Conservation (phyloP, 805 yeast species). For the Spathaspora girioi region DNA sequence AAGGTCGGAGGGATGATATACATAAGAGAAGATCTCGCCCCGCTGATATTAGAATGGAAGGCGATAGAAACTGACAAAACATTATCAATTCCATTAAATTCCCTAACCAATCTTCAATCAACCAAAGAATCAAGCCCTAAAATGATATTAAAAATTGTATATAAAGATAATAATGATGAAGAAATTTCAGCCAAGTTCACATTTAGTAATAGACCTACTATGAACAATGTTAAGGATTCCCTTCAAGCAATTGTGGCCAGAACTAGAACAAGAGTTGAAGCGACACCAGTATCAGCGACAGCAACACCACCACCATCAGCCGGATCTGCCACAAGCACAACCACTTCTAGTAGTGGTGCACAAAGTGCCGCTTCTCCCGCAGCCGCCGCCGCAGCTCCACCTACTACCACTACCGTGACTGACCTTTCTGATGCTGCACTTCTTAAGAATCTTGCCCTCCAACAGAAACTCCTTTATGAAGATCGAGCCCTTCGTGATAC, state of each 20-base stretch:
- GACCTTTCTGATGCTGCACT: conserved; percentile 42
- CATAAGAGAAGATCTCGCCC: conserved; percentile 39
- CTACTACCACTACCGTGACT: conserved; percentile 8
- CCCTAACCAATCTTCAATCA: conserved; percentile 53
- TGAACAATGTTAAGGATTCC: conserved; percentile 69
- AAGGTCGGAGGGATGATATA: conserved; percentile 39
- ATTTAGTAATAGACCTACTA: conserved; percentile 68
- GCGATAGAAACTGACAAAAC: conserved; percentile 37
- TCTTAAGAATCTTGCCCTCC: conserved; percentile 69
- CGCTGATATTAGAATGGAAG: conserved; percentile 39
- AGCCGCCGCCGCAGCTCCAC: conserved; percentile 8
- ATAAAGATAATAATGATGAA: conserved; percentile 29
- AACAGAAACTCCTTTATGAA: conserved; percentile 69
- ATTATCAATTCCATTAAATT: conserved; percentile 32
- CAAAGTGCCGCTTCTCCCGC: conserved; percentile 10
- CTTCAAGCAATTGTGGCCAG: conserved; percentile 68
- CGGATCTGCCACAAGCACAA: conserved; percentile 9
- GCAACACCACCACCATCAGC: conserved; percentile 7
- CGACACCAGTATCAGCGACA: conserved; percentile 15
- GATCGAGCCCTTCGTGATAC: conserved; percentile 66
- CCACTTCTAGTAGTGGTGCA: conserved; percentile 4
- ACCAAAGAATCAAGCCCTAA: conserved; percentile 64
- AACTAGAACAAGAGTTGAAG: conserved; percentile 51
- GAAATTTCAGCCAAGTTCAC: conserved; percentile 43
- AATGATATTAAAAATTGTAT: conserved; percentile 60